Percentiles rank a stretch among this genome's conserved stretches.
Evolutionary conservation across 2,329 filamentous ascomycete species (phyloP).

Genomic region (Paraphaeosphaeria sporulosa): DNA sequence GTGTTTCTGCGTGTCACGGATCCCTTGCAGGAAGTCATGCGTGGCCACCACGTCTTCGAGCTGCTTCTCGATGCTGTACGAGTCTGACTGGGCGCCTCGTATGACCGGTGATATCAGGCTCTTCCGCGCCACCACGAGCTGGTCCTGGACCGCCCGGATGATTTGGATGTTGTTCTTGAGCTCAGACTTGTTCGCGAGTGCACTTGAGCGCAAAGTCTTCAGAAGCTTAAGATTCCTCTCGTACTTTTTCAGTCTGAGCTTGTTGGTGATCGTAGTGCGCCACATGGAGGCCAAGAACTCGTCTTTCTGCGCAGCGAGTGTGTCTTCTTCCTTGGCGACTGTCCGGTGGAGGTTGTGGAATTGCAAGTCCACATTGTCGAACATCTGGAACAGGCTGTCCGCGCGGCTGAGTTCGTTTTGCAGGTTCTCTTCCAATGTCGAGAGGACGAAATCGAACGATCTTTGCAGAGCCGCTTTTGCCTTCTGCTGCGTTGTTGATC

Average conservation of each 20-base stretch:
- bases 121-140: slow-evolving; percentile 81
- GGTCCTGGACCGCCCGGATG: slow-evolving; percentile 83
- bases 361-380: slow-evolving; percentile 88
- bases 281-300: slow-evolving; percentile 86
- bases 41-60: slow-evolving; percentile 83
- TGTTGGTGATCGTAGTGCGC: slow-evolving; percentile 83
- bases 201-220: slow-evolving; percentile 79
- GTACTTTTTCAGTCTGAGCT: slow-evolving; percentile 81
- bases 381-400: slow-evolving; percentile 83
- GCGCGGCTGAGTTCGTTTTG: slow-evolving; percentile 82
- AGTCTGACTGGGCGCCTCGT: slow-evolving; percentile 71
- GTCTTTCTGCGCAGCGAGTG: slow-evolving; percentile 80
- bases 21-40: slow-evolving; percentile 76
- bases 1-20: slow-evolving; percentile 80
- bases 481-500: slow-evolving; percentile 80
- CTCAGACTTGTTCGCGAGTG: slow-evolving; percentile 85
- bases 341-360: slow-evolving; percentile 87
- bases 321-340: slow-evolving; percentile 82
- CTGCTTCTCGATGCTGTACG: slow-evolving; percentile 82
- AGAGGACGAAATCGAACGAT: slow-evolving; percentile 87
- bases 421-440: slow-evolving; percentile 88
- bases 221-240: slow-evolving; percentile 87
- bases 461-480: slow-evolving; percentile 82
- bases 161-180: slow-evolving; percentile 87
- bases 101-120: slow-evolving; percentile 88